A percentile compares a stretch with the other conserved stretches of the same genome.
phyloP scores from a whole-genome alignment of 2,329 filamentous ascomycete species.

The Colletotrichum simmondsii region DNA sequence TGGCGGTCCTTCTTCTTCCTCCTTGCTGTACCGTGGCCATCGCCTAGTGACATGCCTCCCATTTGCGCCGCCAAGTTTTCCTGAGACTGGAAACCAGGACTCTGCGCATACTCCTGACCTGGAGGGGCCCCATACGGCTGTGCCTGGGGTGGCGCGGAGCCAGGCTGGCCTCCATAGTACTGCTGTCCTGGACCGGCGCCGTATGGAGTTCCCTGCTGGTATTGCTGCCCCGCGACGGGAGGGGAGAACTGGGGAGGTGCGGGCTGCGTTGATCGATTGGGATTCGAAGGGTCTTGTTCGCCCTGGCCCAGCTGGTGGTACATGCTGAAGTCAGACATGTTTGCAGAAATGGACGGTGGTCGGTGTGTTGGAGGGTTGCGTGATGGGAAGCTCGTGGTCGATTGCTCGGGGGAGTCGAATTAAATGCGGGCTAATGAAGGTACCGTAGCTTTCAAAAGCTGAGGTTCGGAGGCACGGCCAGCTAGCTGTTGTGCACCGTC shows the following conservation, averaged over 20 bases:
- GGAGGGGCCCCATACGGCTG: conserved; percentile 42
- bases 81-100: conserved; percentile 52
- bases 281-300: conserved; percentile 66
- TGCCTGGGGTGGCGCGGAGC: conserved; percentile 43
- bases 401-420: conserved; percentile 4
- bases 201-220: conserved; percentile 58
- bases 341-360: conserved; percentile 21
- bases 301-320: conserved; percentile 68
- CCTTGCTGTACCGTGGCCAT: conserved; percentile 62
- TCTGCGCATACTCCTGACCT: conserved; percentile 42
- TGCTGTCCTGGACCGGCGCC: conserved; percentile 52
- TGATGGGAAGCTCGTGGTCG: background rate
- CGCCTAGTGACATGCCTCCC: conserved; percentile 78
- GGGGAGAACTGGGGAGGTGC: conserved; percentile 67
- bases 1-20: conserved; percentile 96
- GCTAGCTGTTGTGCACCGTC: conserved; percentile 22
- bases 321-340: conserved; percentile 66
- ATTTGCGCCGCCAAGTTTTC: conserved; percentile 76
- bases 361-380: conserved; percentile 3
- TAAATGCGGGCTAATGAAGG: conserved; percentile 11
- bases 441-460: conserved; percentile 12
- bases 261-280: conserved; percentile 61
- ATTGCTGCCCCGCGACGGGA: conserved; percentile 63
- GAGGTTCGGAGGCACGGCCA: background rate
- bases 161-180: conserved; percentile 51